These are phyloP conservation scores for Phaeosphaeriaceae sp. DNA, from an alignment of 2,329 filamentous ascomycete species.

Conservation along the genomic window DNA sequence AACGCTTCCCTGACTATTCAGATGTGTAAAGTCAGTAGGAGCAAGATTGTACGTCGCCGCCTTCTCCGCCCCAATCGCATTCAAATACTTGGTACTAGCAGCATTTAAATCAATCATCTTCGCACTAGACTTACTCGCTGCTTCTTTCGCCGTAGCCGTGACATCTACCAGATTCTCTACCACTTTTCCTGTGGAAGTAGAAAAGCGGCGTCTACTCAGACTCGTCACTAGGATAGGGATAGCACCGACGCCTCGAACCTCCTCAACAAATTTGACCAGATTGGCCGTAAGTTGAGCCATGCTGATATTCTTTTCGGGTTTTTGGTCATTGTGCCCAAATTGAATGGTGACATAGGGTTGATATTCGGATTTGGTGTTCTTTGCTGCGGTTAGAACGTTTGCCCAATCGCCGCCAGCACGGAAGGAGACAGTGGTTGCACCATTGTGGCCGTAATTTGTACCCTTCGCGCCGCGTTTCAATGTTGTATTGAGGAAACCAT, in stretches of 20 bases:
- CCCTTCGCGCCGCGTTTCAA: conserved; percentile 58
- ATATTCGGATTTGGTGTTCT: conserved; percentile 42
- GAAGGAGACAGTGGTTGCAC: conserved; percentile 62
- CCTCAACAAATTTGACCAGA: conserved; percentile 51
- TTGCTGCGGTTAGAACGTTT: conserved; percentile 53
- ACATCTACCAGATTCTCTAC: conserved; percentile 55
- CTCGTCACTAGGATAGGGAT: conserved; percentile 59
- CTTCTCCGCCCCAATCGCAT: conserved; percentile 56
- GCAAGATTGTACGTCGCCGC: conserved; percentile 58
- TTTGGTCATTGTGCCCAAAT: conserved; percentile 69
- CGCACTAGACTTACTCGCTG: conserved; percentile 49
- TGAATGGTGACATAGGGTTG: conserved; percentile 61
- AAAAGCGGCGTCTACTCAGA: conserved; percentile 58
- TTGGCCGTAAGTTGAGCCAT: conserved; percentile 58
- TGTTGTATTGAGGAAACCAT: conserved; percentile 59
- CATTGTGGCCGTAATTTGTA: conserved; percentile 61
- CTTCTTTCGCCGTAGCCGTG: conserved; percentile 54
- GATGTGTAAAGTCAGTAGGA: conserved; percentile 27
- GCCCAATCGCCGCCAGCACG: conserved; percentile 60
- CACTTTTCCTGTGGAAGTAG: conserved; percentile 47
- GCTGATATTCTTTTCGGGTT: conserved; percentile 50
- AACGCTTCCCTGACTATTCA: conserved; percentile 27
- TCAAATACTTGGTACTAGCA: conserved; percentile 57
- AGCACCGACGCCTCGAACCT: conserved; percentile 38
- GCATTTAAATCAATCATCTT: conserved; percentile 60